Conservation (phyloP, 2,329 filamentous ascomycete genomes). For the Stemphylium beticola region DNA sequence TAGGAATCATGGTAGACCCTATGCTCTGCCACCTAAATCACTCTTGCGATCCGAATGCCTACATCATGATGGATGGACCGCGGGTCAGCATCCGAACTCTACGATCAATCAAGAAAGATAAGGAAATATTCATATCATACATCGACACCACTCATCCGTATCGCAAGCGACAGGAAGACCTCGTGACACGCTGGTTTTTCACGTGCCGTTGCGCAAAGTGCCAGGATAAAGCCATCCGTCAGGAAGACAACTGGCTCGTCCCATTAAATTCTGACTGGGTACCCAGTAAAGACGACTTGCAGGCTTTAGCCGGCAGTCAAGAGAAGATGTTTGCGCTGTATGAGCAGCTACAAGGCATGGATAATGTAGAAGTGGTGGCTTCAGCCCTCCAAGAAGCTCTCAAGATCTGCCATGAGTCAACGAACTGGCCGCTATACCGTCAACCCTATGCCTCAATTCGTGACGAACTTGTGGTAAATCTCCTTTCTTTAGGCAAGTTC, state of each 20-base stretch:
- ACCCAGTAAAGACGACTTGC: slow-evolving; percentile 5
- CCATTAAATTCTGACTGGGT: slow-evolving; percentile 32
- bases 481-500: slow-evolving; percentile 54
- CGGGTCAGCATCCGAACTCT: slow-evolving; percentile 59
- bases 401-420: slow-evolving; percentile 47
- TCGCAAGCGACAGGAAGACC: slow-evolving; percentile 58
- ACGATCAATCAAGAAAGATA: slow-evolving; percentile 58
- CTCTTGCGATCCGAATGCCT: slow-evolving; percentile 66
- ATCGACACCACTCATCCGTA: slow-evolving; percentile 63
- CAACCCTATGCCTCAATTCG: slow-evolving; percentile 63
- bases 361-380: slow-evolving; percentile 40
- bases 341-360: slow-evolving; percentile 28
- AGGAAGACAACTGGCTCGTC: slow-evolving; percentile 52
- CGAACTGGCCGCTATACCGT: slow-evolving; percentile 55
- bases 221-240: slow-evolving; percentile 37
- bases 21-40: slow-evolving; percentile 64
- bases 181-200: slow-evolving; percentile 65
- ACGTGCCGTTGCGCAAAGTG: slow-evolving; percentile 63
- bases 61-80: slow-evolving; percentile 63
- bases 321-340: slow-evolving; percentile 35
- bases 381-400: slow-evolving; percentile 50
- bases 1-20: slow-evolving; percentile 66
- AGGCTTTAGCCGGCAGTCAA: slow-evolving; percentile 34
- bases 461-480: slow-evolving; percentile 59
- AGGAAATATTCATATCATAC: slow-evolving; percentile 68